phyloP scores from a whole-genome alignment of 1,139 yeast species.

The Yamadazyma buinensis region DNA sequence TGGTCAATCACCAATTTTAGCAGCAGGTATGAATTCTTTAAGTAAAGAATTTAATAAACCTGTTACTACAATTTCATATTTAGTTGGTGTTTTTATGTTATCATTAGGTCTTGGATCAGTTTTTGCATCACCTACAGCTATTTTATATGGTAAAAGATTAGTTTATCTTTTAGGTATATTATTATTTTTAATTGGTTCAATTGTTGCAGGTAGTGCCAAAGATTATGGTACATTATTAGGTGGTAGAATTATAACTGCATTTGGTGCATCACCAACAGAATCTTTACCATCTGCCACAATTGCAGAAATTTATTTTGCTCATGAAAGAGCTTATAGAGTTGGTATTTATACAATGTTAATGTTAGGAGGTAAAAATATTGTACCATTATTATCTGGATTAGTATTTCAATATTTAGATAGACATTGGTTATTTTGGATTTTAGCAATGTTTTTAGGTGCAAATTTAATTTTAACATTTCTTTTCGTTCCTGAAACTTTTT shows the following conservation, averaged over 20 bases:
- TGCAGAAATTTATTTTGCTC: slow-evolving; percentile 62
- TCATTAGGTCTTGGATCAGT: slow-evolving; percentile 58
- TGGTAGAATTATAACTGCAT: slow-evolving; percentile 54
- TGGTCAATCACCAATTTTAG: slow-evolving; percentile 59
- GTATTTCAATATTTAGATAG: slow-evolving; percentile 48
- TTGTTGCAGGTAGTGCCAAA: slow-evolving; percentile 52
- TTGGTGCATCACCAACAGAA: slow-evolving; percentile 62
- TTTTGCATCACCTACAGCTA: slow-evolving; percentile 56
- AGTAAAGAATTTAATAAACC: slow-evolving; percentile 42
- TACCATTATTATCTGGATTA: slow-evolving; percentile 55
- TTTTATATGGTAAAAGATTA: slow-evolving; percentile 56
- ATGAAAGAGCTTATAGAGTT: slow-evolving; percentile 61
- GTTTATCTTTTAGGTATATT: slow-evolving; percentile 50
- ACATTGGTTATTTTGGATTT: slow-evolving; percentile 63
- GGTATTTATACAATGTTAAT: slow-evolving; percentile 60
- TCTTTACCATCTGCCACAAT: slow-evolving; percentile 60
- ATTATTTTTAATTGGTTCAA: slow-evolving; percentile 48
- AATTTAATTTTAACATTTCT: slow-evolving; percentile 44
- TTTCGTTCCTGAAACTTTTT: slow-evolving; percentile 64
- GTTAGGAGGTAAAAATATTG: slow-evolving; percentile 59
- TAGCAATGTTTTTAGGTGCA: slow-evolving; percentile 50
- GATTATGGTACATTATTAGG: slow-evolving; percentile 51
- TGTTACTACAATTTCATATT: slow-evolving; percentile 43
- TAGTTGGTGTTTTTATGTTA: slow-evolving; percentile 61
- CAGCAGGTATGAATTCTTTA: slow-evolving; percentile 50